Evolutionary conservation across 1,284 basidiomycete species (phyloP).

Genomic region (Tilletia caries): DNA sequence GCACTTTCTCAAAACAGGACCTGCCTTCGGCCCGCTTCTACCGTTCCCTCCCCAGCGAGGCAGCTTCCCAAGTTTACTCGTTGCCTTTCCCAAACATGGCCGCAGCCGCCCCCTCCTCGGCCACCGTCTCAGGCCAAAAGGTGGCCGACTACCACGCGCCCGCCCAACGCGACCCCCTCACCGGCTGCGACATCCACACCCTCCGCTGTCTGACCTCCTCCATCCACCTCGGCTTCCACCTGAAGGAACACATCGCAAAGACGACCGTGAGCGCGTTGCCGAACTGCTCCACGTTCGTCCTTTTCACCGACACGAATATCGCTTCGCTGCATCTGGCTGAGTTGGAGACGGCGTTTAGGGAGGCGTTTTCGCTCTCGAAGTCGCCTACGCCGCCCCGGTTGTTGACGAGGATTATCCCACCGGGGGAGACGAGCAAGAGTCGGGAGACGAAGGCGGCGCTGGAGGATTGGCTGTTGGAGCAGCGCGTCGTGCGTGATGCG

Average conservation of each 20-base stretch:
- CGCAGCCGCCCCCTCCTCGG: not conserved
- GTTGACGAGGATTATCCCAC: slow-evolving; percentile 73
- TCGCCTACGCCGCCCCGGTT: slow-evolving; percentile 60
- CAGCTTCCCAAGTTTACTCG: not conserved
- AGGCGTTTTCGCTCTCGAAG: slow-evolving; percentile 63
- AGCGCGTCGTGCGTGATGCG: slow-evolving; percentile 87
- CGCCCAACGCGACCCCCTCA: slow-evolving; percentile 34
- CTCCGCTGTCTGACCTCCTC: slow-evolving; percentile 44
- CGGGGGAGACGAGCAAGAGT: slow-evolving; percentile 89
- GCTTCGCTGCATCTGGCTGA: slow-evolving; percentile 64
- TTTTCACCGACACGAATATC: slow-evolving; percentile 88
- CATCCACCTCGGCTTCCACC: slow-evolving; percentile 52
- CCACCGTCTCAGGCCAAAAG: slow-evolving; percentile 25
- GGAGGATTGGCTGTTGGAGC: slow-evolving; percentile 85
- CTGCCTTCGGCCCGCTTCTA: not conserved
- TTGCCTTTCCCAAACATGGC: not conserved
- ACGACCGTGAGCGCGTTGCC: slow-evolving; percentile 68
- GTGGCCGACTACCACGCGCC: slow-evolving; percentile 51
- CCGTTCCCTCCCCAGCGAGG: not conserved
- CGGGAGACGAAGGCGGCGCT: slow-evolving; percentile 86
- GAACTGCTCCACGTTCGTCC: slow-evolving; percentile 77
- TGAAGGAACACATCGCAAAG: slow-evolving; percentile 57
- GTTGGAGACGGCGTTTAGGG: slow-evolving; percentile 63
- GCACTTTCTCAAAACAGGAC: too few species aligned
- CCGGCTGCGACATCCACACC: slow-evolving; percentile 44